phyloP scores from a whole-genome alignment of 2,329 filamentous ascomycete genomes.

The Fusarium pseudocircinatum region DNA sequence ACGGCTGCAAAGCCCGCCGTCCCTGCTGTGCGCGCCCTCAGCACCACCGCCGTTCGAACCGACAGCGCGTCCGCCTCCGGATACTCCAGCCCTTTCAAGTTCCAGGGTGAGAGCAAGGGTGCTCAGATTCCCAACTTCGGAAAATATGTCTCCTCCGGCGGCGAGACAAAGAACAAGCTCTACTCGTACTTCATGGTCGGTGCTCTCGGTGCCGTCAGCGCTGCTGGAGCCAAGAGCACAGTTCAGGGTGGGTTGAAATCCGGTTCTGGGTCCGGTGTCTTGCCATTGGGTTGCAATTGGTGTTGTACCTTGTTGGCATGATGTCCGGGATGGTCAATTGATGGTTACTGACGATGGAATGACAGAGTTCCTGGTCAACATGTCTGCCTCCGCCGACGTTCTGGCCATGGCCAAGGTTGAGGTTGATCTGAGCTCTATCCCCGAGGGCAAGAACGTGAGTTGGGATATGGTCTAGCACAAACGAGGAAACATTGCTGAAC shows the following conservation, averaged over 20 bases:
- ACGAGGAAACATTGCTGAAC: constrained; percentile 1
- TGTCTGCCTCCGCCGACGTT: constrained; percentile 98
- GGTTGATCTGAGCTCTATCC: constrained; percentile 90
- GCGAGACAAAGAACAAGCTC: constrained; percentile 79
- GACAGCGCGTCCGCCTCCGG: constrained; percentile 58
- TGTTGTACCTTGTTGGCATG: constrained; percentile 8
- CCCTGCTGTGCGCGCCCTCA: constrained; percentile 63
- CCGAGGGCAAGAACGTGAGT: constrained; percentile 98
- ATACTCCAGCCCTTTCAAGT: constrained; percentile 74
- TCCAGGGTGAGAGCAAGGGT: constrained; percentile 66
- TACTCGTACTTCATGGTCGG: constrained; percentile 99
- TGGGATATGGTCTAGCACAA: constrained; percentile 3
- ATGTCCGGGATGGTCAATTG: constrained; percentile 34
- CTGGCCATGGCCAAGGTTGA: constrained; percentile 99
- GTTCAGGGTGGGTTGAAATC: constrained; percentile 83
- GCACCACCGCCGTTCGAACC: constrained; percentile 61
- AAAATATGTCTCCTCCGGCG: constrained; percentile 80
- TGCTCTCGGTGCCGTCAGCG: constrained; percentile 89
- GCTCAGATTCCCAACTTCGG: constrained; percentile 88
- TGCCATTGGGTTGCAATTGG: constrained; percentile 47
- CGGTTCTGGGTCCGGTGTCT: constrained; percentile 1
- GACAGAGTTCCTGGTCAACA: constrained; percentile 98
- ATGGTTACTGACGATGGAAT: constrained; percentile 42
- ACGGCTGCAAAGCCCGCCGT: constrained; percentile 55
- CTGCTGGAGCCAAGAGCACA: constrained; percentile 95